Evolutionary conservation across 2,329 filamentous ascomycete species (phyloP).

Genomic region (Dactylonectria macrodidyma): DNA sequence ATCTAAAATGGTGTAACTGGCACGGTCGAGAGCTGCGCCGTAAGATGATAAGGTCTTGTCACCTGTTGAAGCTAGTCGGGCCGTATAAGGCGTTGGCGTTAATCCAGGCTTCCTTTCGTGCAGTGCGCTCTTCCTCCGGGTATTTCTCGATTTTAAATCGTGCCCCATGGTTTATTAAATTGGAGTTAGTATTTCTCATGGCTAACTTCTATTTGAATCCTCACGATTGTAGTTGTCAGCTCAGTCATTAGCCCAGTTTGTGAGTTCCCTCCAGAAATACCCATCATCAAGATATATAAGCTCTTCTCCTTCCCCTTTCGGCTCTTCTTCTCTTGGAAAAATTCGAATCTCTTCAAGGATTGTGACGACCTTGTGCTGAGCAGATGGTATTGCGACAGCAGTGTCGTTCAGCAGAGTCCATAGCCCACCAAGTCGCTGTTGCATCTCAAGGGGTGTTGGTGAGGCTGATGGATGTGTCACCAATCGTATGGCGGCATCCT

Average conservation of each 20-base stretch:
- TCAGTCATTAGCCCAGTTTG: conserved; percentile 17
- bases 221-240: conserved; percentile 27
- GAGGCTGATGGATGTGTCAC: conserved; percentile 9
- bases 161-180: not conserved
- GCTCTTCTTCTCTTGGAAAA: conserved; percentile 14
- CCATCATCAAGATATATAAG: conserved; percentile 22
- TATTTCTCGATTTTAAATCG: not conserved
- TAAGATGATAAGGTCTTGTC: conserved; percentile 11
- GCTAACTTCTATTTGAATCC: not conserved
- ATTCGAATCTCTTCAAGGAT: conserved; percentile 17
- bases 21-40: conserved; percentile 20
- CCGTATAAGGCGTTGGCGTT: conserved; percentile 20
- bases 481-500: not conserved
- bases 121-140: not conserved
- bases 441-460: conserved; percentile 19
- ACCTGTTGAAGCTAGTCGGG: conserved; percentile 16
- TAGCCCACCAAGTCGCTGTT: conserved; percentile 24
- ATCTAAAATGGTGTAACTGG: conserved; percentile 4
- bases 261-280: conserved; percentile 25
- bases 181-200: not conserved
- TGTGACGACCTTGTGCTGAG: conserved; percentile 19
- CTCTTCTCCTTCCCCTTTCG: conserved; percentile 18
- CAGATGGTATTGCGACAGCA: conserved; percentile 11
- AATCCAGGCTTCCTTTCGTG: conserved; percentile 12
- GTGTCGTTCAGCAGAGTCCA: conserved; percentile 29